Base-by-base conservation (phyloP, 345 rosid genomes). In the Orychophragmus violaceus region DNA sequence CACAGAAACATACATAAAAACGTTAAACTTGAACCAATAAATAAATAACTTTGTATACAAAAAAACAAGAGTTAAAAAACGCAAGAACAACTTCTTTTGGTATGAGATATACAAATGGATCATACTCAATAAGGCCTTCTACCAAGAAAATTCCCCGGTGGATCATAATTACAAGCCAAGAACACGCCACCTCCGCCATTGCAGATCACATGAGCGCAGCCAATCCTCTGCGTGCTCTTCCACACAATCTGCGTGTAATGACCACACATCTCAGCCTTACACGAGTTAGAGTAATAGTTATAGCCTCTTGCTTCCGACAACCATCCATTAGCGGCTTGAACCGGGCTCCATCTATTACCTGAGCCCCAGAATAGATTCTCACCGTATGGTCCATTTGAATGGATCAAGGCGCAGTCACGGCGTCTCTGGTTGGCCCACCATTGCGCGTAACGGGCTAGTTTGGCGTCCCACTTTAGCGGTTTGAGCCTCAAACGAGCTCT, bases 331-430 rank as follows among this genome's bases (percentile, higher is more conserved):
- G 77, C 89, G 0, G 96, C 98, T 81, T 88, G 85, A 8, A 64
- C 80, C 1, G 96, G 88, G n/a, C 55, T 76, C 98, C 98, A 91
- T 7, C 73, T 87, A 0, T 24, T 11, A 12, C 98, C 98, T 14
- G 96, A 87, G 0, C 98, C 98, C 98, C 98, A 91, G 27, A 91
- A 91, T 42, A 91, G 85, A 72, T 91, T 91, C 83, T 91, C 98
- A 9, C 98, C 98, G 3, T 82, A 89, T 0, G 90, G 90, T 17
- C 98, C 98, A 4, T 87, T 84, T 0, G 98, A 91, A 71, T 91
- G 98, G 69, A 10, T 76, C 70, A 91, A 54, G 2, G 63, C 79
- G n/a, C 98, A 91, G 72, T 91, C 98, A 2, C 5, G 1, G 10
- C 84, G 78, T 78, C 98, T 78, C 42, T 78, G 82, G 61, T 75